phyloP scores from a whole-genome alignment of 1,139 yeast genomes.

The Arxiozyma bovina region DNA sequence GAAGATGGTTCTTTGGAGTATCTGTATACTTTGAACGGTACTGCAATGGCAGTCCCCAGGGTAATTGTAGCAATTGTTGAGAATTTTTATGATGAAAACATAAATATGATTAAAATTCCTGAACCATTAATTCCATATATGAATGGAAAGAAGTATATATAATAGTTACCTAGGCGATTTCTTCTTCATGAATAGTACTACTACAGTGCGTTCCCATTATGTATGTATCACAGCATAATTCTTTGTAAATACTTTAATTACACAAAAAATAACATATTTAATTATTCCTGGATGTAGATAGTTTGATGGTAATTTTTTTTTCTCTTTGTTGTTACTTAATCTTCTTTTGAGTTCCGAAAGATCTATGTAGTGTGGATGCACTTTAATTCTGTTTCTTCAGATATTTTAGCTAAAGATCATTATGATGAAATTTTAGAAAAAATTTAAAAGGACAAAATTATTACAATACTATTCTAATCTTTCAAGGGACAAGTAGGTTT shows the following conservation, averaged over 20 bases:
- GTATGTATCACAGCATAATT: not conserved
- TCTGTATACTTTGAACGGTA: constrained; percentile 85
- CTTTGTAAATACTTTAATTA: not conserved
- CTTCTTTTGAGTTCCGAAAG: no score
- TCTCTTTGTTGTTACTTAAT: no score
- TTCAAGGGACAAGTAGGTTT: not conserved
- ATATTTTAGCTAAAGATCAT: not conserved
- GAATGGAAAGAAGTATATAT: constrained; percentile 44
- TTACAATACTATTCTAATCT: no score
- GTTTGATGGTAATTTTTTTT: no score
- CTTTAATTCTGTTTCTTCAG: no score
- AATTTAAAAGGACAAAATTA: not conserved
- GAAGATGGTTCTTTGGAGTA: constrained; percentile 37
- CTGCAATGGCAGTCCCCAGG: constrained; percentile 93
- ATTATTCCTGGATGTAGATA: no score
- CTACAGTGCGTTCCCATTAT: no score
- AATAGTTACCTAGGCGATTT: constrained; percentile 9
- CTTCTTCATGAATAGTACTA: not conserved
- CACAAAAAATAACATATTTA: not conserved
- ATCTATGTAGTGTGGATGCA: no score
- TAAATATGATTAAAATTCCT: constrained; percentile 56
- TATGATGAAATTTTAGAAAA: no score
- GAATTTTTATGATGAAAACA: constrained; percentile 59
- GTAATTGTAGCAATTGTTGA: constrained; percentile 82
- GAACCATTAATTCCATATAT: constrained; percentile 55